Evolutionary conservation across 805 yeast genomes (phyloP).

Genomic region (Phaffomyces antillensis): DNA sequence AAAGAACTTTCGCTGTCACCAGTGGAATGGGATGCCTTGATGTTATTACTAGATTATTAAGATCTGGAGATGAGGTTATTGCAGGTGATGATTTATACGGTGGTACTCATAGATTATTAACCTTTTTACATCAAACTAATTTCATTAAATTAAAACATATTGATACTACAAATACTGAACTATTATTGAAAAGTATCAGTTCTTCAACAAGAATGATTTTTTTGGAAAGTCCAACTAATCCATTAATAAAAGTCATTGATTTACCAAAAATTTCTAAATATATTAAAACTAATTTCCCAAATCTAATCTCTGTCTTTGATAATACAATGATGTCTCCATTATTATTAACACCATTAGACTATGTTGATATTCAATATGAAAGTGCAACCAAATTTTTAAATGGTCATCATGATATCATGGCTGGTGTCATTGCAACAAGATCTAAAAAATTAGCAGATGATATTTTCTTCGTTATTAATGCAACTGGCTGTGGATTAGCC

Average conservation of each 20-base stretch:
- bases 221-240: constrained; percentile 91
- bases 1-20: constrained; percentile 71
- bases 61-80: constrained; percentile 82
- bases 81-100: constrained; percentile 96
- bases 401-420: constrained; percentile 97
- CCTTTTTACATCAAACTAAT: constrained; percentile 57
- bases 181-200: constrained; percentile 50
- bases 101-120: constrained; percentile 82
- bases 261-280: constrained; percentile 56
- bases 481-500: constrained; percentile 85
- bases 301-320: constrained; percentile 74
- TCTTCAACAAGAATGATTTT: constrained; percentile 66
- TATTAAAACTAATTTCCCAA: constrained; percentile 63
- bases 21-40: constrained; percentile 94
- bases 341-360: constrained; percentile 74
- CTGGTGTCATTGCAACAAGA: constrained; percentile 79
- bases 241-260: constrained; percentile 82
- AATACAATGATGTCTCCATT: constrained; percentile 97
- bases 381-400: constrained; percentile 88
- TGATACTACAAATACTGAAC: constrained; percentile 70
- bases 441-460: constrained; percentile 56
- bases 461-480: constrained; percentile 71
- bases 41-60: constrained; percentile 65
- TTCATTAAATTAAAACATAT: constrained; percentile 64
- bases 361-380: constrained; percentile 88